These are phyloP conservation scores for Sophora flavescens DNA, from an alignment of 306 rosid species.

Conservation along the genomic window DNA sequence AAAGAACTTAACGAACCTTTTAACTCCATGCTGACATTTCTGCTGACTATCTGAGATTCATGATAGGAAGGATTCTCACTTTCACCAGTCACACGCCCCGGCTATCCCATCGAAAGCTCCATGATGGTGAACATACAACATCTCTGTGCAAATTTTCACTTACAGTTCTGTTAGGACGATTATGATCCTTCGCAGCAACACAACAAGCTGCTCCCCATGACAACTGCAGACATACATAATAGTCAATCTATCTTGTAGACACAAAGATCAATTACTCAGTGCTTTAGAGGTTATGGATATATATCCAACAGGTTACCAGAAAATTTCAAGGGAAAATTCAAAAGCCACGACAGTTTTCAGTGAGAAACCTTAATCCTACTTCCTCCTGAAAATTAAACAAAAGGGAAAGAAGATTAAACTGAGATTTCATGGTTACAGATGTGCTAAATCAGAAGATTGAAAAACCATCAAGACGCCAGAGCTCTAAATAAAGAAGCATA, in stretches of 20 bases:
- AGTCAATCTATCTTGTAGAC: conserved; percentile 26
- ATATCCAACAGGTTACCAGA: conserved; percentile 16
- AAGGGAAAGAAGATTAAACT: background rate
- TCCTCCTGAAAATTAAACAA: conserved; percentile 50
- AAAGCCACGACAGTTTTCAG: conserved; percentile 44
- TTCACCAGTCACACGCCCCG: conserved; percentile 67
- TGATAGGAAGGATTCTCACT: conserved; percentile 58
- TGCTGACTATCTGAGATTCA: conserved; percentile 58
- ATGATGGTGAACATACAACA: conserved; percentile 68
- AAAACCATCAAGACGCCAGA: conserved; percentile 30
- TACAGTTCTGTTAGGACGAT: conserved; percentile 45
- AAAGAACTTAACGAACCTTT: conserved; percentile 73
- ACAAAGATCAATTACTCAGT: conserved; percentile 12
- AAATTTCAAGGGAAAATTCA: conserved; percentile 33
- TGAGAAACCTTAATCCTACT: conserved; percentile 30
- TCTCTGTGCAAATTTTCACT: conserved; percentile 58
- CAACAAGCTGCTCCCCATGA: conserved; percentile 75
- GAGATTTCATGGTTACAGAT: background rate
- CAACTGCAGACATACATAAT: conserved; percentile 41
- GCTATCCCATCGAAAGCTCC: conserved; percentile 73
- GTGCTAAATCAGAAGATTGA: background rate
- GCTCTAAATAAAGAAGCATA: background rate
- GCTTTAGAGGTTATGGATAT: background rate
- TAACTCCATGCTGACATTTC: conserved; percentile 77
- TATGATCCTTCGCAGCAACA: conserved; percentile 58